Conservation (phyloP, 352 stramenopile genomes). For the Achlya hypogyna region DNA sequence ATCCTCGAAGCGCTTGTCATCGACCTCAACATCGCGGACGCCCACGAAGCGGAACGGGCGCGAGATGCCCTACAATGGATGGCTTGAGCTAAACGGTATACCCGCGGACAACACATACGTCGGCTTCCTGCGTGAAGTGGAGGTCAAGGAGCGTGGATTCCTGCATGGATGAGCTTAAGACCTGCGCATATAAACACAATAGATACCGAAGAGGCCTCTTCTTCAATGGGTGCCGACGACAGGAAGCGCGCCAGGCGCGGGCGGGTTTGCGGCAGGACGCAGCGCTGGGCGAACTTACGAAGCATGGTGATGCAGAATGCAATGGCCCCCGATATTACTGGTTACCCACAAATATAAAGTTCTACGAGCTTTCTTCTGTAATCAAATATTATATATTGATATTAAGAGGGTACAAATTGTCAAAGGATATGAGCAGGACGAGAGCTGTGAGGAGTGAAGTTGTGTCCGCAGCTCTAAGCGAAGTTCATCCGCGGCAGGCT, state of each 20-base stretch:
- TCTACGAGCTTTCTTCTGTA: too few relatives aligned
- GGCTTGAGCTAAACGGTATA: background rate
- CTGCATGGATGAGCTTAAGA: background rate
- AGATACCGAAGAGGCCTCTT: background rate
- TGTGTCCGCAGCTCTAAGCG: too few relatives aligned
- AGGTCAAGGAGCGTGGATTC: slow-evolving; percentile 10
- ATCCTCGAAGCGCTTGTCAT: slow-evolving; percentile 55
- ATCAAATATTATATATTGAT: background rate
- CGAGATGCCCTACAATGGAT: background rate
- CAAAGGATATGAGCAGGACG: too few relatives aligned
- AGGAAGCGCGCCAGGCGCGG: slow-evolving; percentile 5
- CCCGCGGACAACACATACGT: background rate
- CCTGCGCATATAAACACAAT: background rate
- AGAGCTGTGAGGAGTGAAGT: too few relatives aligned
- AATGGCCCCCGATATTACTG: slow-evolving; percentile 15
- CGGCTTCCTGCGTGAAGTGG: slow-evolving; percentile 19
- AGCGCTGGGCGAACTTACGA: slow-evolving; percentile 13
- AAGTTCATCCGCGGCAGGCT: too few relatives aligned
- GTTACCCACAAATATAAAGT: slow-evolving; percentile 3
- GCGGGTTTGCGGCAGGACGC: background rate
- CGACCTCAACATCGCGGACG: slow-evolving; percentile 67
- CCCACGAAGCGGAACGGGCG: slow-evolving; percentile 61
- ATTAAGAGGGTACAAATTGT: background rate
- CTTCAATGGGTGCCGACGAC: slow-evolving; percentile 6
- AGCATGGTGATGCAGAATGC: slow-evolving; percentile 17